These are phyloP conservation scores for Panaeolus cyanescens DNA, from an alignment of 768 basidiomycete genomes.

Conservation along the genomic window DNA sequence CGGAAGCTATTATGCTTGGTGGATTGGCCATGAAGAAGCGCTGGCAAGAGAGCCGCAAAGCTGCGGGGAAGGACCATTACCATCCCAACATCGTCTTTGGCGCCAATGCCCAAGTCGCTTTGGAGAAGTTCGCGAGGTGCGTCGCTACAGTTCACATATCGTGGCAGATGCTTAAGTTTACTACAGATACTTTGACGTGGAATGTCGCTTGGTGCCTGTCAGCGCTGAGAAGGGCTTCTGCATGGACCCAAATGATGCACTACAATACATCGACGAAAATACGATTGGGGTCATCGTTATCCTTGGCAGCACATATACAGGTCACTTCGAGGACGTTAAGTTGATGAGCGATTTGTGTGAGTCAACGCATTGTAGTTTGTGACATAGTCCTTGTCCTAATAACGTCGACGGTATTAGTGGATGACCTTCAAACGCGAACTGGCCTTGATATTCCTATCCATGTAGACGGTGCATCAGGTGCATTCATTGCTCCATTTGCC, in stretches of 20 bases:
- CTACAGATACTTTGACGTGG: conserved; percentile 61
- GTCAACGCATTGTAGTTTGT: conserved; percentile 17
- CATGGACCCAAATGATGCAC: conserved; percentile 58
- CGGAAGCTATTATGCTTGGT: conserved; percentile 73
- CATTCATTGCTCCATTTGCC: conserved; percentile 65
- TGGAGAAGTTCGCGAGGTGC: conserved; percentile 65
- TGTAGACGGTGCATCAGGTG: conserved; percentile 66
- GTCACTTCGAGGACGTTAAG: conserved; percentile 62
- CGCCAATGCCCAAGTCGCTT: conserved; percentile 62
- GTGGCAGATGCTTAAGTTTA: not conserved
- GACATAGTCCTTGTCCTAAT: not conserved
- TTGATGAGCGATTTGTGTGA: conserved; percentile 52
- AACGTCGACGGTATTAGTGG: conserved; percentile 35
- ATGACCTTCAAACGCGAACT: conserved; percentile 53
- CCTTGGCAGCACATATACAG: conserved; percentile 57
- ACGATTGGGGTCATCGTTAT: conserved; percentile 68
- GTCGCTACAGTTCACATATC: not conserved
- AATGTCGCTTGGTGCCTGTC: conserved; percentile 51
- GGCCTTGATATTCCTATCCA: conserved; percentile 66
- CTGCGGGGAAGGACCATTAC: conserved; percentile 53
- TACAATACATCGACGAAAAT: conserved; percentile 67
- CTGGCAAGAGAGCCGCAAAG: conserved; percentile 66
- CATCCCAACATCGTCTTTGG: conserved; percentile 64
- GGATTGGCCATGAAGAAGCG: conserved; percentile 68
- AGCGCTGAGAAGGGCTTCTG: conserved; percentile 46